A percentile compares a stretch with the other conserved stretches of the same genome.
phyloP scores from a whole-genome alignment of 163 green algal species.

The Scenedesmus sp. region DNA sequence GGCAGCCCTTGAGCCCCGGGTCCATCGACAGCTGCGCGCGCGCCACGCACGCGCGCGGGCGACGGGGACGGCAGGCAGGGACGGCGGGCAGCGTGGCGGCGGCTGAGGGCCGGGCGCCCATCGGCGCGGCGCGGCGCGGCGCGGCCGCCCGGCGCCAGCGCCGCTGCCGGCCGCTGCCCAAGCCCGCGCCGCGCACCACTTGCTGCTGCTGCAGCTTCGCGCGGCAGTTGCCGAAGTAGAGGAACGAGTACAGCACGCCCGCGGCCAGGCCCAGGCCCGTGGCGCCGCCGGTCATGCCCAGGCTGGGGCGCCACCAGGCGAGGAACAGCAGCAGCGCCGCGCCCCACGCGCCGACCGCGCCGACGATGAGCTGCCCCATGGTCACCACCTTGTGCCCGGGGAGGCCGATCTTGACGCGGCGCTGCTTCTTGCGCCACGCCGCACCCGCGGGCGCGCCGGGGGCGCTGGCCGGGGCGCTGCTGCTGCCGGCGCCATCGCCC shows the following conservation, averaged over 20 bases:
- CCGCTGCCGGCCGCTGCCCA: too few species aligned
- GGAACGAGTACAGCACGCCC: conserved; percentile 14
- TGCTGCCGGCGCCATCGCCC: too few species aligned
- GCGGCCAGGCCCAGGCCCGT: conserved; percentile 3
- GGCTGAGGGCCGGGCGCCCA: neutral
- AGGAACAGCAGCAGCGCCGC: conserved; percentile 40
- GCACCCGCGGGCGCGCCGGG: too few species aligned
- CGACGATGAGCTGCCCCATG: conserved; percentile 17
- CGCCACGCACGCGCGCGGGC: too few species aligned
- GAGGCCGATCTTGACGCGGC: neutral
- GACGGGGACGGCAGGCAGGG: neutral
- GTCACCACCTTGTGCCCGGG: neutral
- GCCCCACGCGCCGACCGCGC: neutral
- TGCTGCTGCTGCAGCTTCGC: conserved; percentile 41
- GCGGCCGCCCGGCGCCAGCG: too few species aligned
- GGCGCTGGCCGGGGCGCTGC: too few species aligned
- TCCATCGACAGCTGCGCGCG: conserved; percentile 62
- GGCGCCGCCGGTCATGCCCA: conserved; percentile 25
- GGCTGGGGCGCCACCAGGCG: conserved; percentile 37
- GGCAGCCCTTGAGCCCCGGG: conserved; percentile 74
- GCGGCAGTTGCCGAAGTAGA: conserved; percentile 33
- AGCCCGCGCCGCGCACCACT: conserved; percentile 25
- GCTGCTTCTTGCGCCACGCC: conserved; percentile 25
- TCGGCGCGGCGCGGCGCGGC: too few species aligned
- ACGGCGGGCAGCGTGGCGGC: neutral